Evolutionary conservation across 169 alveolate species (phyloP).

Genomic region (Plasmodium gaboni): DNA sequence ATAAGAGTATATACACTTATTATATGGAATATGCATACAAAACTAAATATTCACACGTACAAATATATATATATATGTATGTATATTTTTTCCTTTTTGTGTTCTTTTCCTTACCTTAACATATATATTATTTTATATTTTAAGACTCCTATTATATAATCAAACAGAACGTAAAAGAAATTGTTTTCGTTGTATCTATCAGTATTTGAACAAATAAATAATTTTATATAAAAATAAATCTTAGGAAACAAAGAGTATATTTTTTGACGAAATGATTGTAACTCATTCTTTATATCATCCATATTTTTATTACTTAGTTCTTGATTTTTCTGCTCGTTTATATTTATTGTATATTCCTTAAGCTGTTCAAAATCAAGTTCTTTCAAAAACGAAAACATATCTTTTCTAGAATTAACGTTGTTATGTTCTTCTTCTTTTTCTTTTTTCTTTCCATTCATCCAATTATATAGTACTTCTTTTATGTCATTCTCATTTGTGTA

Average conservation of each 20-base stretch:
- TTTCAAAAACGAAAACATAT: slow-evolving; percentile 15
- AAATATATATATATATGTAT: background rate
- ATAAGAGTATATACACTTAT: background rate
- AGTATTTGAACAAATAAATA: slow-evolving; percentile 63
- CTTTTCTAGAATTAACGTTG: background rate
- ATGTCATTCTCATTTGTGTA: slow-evolving; percentile 27
- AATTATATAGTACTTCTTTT: slow-evolving; percentile 22
- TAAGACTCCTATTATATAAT: slow-evolving; percentile 44
- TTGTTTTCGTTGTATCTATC: slow-evolving; percentile 36
- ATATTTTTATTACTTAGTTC: background rate
- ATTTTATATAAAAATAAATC: slow-evolving; percentile 65
- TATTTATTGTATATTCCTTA: slow-evolving; percentile 16
- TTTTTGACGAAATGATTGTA: slow-evolving; percentile 45
- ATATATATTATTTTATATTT: slow-evolving; percentile 48
- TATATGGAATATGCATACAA: background rate
- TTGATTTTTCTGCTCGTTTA: background rate
- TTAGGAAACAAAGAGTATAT: slow-evolving; percentile 43
- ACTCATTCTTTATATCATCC: slow-evolving; percentile 5
- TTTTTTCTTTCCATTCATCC: slow-evolving; percentile 16
- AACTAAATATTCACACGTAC: background rate
- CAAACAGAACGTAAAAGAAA: slow-evolving; percentile 31
- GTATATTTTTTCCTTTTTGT: background rate
- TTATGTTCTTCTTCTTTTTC: slow-evolving; percentile 5
- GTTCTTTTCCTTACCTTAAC: slow-evolving; percentile 23
- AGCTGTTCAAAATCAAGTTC: slow-evolving; percentile 21